Evolutionary conservation across 345 rosid genomes (phyloP), one percentile per base, ranked within the genome.

Genomic region (Salix suchowensis): DNA sequence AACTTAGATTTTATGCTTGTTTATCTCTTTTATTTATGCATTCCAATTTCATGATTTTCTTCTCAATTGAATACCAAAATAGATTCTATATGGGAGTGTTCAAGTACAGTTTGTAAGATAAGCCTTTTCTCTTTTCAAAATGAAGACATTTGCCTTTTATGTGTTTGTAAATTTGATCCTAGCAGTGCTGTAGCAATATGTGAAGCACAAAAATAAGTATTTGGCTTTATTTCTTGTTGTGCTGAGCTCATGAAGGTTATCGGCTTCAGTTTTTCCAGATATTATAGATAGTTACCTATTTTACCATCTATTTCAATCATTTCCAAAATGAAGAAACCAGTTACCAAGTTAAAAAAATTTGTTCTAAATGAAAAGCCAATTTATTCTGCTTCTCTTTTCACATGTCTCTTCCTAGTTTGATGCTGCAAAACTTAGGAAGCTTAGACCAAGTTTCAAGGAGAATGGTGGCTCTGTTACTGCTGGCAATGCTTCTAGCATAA

Each of bases 401-500:
- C 67, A 65, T 72, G 14, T 68, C 14, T 52, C 44, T 61, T 68
- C 40, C 61, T 77, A 81, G 84, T 81, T 81, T 73, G 84, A 81
- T 77, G 80, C 80, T 50, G 50, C 77, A 24, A 81, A 73, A 74
- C 72, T 81, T 72, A 73, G 76, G 73, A 78, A 72, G 67, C 77
- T 78, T 42, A 66, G 68, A 78, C 81, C 81, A 44, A 78, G 81
- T 67, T 78, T 78, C 68, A 78, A 78, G 71, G 70, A 36, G 76
- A 50, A 72, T 52, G 60, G 72, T 54, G 80, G 80, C 26, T 72
- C 81, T n/a, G 81, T 78, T 30, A 78, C 81, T 61, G 84, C 84
- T 62, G 84, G 84, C 50, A 81, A 81, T 73, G 80, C 84, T 69
- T 81, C 84, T 37, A 81, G 40, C 73, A 77, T 81, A 64, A 81